Evolutionary conservation across 1,139 yeast species (phyloP).

Genomic region (Zygosaccharomyces sapae): DNA sequence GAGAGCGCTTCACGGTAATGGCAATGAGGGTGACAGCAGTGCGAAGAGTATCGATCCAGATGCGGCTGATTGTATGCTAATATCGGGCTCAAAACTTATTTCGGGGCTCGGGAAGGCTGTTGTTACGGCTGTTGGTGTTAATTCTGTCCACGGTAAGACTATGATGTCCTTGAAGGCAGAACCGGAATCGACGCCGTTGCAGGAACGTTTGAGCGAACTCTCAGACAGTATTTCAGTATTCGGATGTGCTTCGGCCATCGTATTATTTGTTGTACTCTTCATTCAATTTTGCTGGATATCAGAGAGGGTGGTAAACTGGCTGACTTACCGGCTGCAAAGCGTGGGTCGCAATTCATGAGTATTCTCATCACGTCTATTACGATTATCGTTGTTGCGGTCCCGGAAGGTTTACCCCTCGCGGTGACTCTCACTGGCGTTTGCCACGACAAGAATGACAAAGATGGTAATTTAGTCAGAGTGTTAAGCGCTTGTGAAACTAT

Average conservation of each 20-base stretch:
- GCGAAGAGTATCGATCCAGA: constrained; percentile 5
- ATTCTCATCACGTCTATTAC: constrained; percentile 89
- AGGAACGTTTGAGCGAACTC: constrained; percentile 69
- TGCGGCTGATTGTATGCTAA: constrained; percentile 46
- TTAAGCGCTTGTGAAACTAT: constrained; percentile 93
- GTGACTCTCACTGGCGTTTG: constrained; percentile 96
- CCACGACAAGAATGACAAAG: constrained; percentile 98
- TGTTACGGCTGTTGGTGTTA: constrained; percentile 84
- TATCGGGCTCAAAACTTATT: constrained; percentile 84
- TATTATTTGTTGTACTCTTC: constrained; percentile 73
- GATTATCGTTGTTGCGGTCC: constrained; percentile 93
- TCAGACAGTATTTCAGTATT: constrained; percentile 94
- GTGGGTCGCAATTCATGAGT: constrained; percentile 79
- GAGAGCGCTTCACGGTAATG: constrained; percentile 15
- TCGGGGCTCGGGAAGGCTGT: constrained; percentile 84
- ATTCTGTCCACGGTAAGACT: constrained; percentile 89
- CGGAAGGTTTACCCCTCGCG: constrained; percentile 96
- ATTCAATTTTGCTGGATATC: constrained; percentile 69
- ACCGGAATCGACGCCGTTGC: constrained; percentile 84
- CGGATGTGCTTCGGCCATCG: constrained; percentile 79
- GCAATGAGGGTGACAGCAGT: constrained; percentile 32
- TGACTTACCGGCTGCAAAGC: constrained; percentile 55
- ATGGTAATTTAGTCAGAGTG: constrained; percentile 92
- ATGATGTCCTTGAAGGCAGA: constrained; percentile 74
- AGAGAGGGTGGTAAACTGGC: constrained; percentile 45